These are phyloP conservation scores for Phlebopus sp. DNA, from an alignment of 1,284 basidiomycete genomes.

Conservation along the genomic window DNA sequence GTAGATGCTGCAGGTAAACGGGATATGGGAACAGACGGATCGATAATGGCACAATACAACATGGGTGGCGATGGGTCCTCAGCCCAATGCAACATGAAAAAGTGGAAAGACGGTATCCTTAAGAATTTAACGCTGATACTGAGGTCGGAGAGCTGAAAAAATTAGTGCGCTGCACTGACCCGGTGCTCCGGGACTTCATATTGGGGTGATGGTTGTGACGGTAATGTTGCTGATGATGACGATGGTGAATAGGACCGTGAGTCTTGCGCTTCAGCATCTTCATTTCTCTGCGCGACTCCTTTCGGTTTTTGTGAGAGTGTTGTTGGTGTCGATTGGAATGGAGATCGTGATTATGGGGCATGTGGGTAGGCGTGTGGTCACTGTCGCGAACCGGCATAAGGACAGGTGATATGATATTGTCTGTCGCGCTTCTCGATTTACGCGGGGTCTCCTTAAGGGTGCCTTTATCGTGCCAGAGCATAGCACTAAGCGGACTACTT, in stretches of 20 bases:
- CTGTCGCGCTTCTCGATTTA: constrained; percentile 27
- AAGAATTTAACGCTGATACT: constrained; percentile 31
- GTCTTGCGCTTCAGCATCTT: constrained; percentile 61
- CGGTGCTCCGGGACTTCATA: constrained; percentile 56
- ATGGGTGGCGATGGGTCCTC: not conserved
- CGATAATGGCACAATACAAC: constrained; percentile 22
- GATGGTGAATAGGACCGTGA: constrained; percentile 38
- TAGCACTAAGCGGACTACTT: constrained; percentile 52
- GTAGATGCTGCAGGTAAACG: constrained; percentile 15
- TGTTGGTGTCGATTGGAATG: constrained; percentile 33
- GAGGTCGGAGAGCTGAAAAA: constrained; percentile 40
- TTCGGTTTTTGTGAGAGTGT: constrained; percentile 47
- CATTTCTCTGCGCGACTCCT: constrained; percentile 59
- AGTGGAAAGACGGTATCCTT: constrained; percentile 8
- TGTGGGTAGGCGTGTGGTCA: constrained; percentile 50
- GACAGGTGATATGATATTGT: constrained; percentile 46
- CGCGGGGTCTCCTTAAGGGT: constrained; percentile 17
- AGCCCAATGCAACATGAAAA: not conserved
- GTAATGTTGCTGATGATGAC: constrained; percentile 35
- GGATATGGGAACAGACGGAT: constrained; percentile 9
- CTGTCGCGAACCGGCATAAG: constrained; percentile 54
- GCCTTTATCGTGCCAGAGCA: constrained; percentile 52
- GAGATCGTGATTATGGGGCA: constrained; percentile 21
- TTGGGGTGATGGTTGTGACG: constrained; percentile 57
- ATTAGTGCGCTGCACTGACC: constrained; percentile 57